Evolutionary conservation across 306 rosid genomes (phyloP).

Genomic region (Ochetophila trinervis): DNA sequence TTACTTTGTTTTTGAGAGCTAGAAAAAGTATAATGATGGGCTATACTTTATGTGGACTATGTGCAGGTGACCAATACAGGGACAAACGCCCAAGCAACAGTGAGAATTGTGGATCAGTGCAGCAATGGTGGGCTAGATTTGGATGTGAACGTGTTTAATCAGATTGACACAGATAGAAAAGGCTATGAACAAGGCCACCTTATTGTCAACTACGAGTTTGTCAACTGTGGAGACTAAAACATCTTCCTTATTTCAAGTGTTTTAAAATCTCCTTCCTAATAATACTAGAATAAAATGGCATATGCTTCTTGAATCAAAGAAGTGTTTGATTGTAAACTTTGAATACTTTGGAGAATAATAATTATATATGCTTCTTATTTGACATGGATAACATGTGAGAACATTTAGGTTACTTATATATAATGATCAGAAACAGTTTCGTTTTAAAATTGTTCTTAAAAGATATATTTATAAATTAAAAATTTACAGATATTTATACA

Average conservation of each 20-base stretch:
- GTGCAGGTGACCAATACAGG: slow-evolving; percentile 58
- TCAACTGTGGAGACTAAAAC: slow-evolving; percentile 44
- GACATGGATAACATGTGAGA: no score
- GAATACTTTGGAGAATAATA: no score
- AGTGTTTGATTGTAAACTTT: background rate
- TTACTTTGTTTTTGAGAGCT: no score
- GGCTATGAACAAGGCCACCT: slow-evolving; percentile 51
- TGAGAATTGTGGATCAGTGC: slow-evolving; percentile 63
- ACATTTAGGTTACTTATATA: no score
- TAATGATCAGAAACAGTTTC: no score
- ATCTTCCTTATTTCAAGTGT: background rate
- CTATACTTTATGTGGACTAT: background rate
- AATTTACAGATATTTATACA: no score
- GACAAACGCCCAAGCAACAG: slow-evolving; percentile 36
- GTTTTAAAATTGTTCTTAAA: no score
- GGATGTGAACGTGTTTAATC: slow-evolving; percentile 42
- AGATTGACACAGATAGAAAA: slow-evolving; percentile 40
- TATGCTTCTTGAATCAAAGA: background rate
- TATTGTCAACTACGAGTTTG: slow-evolving; percentile 47
- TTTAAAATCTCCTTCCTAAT: background rate
- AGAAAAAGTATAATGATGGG: no score
- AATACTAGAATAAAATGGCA: background rate
- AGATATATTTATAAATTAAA: no score
- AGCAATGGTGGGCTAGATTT: slow-evolving; percentile 53
- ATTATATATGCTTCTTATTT: no score